Conservation (phyloP, 371 early-diverging fungal species). For the Paraphysoderma sedebokerense region DNA sequence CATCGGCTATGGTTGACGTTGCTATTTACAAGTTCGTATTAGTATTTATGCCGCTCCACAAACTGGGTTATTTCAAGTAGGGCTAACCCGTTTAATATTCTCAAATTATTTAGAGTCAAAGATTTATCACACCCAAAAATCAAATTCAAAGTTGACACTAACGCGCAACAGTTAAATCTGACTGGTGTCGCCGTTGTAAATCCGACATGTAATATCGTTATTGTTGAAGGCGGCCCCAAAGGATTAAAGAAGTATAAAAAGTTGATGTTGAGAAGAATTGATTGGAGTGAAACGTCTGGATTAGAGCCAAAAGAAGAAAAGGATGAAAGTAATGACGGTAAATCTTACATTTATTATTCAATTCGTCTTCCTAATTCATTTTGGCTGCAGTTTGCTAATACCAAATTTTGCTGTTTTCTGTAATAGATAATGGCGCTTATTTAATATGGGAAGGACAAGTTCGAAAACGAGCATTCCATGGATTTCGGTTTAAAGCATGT, state of each 20-base stretch:
- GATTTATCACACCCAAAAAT: conserved; percentile 59
- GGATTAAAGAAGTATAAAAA: conserved; percentile 79
- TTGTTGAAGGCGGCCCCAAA: conserved; percentile 89
- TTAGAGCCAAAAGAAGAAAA: conserved; percentile 7
- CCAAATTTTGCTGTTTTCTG: conserved; percentile 59
- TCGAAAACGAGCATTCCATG: conserved; percentile 48
- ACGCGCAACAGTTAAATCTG: conserved; percentile 66
- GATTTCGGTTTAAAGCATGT: conserved; percentile 52
- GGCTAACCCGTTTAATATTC: background rate
- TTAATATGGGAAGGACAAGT: conserved; percentile 92
- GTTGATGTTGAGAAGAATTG: conserved; percentile 85
- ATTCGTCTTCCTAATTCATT: background rate
- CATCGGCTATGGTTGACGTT: conserved; percentile 40
- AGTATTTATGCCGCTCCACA: background rate
- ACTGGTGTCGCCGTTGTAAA: conserved; percentile 64
- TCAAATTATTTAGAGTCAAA: conserved; percentile 30
- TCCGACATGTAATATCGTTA: conserved; percentile 47
- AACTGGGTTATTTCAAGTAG: background rate
- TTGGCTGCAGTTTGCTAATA: background rate
- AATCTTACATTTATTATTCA: conserved; percentile 3
- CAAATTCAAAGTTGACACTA: conserved; percentile 71
- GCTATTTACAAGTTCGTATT: conserved; percentile 60
- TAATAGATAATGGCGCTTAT: too few species aligned
- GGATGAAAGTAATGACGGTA: conserved; percentile 19
- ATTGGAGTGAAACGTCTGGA: conserved; percentile 53